A percentile compares a stretch with the other conserved stretches of the same genome.
Conservation (phyloP, 164 flowering plant species). For the Umbellularia californica region DNA sequence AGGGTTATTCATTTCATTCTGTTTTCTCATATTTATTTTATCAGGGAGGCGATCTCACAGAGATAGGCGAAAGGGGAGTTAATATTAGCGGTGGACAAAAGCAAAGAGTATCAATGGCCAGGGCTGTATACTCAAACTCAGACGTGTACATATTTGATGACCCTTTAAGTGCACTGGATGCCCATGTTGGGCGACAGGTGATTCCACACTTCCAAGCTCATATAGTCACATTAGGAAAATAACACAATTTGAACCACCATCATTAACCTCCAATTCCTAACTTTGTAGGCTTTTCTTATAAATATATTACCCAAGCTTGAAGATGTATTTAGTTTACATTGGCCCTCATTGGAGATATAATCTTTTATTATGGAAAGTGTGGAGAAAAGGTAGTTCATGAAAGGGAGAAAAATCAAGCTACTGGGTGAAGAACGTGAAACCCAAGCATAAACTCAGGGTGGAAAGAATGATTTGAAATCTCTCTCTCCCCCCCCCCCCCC, state of each 20-base stretch:
- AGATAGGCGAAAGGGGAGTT: conserved; percentile 98
- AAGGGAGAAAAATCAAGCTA: neutral
- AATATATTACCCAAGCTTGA: neutral
- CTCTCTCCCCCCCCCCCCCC: neutral
- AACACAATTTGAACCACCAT: neutral
- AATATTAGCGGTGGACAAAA: conserved; percentile 99
- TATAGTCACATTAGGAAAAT: neutral
- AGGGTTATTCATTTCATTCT: neutral
- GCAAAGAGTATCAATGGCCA: conserved; percentile 98
- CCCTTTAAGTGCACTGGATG: conserved; percentile 97
- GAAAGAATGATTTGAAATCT: neutral
- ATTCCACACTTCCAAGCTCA: conserved; percentile 2
- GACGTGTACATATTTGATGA: conserved; percentile 97
- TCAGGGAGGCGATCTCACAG: conserved; percentile 99
- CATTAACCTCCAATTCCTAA: neutral
- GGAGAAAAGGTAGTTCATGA: neutral
- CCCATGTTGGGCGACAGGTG: conserved; percentile 97
- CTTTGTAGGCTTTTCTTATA: neutral
- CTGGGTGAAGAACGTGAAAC: no score
- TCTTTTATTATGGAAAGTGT: neutral
- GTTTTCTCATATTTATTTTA: conserved; percentile 3
- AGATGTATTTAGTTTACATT: no score
- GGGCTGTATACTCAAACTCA: conserved; percentile 91
- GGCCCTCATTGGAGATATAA: neutral
- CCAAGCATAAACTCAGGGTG: neutral